Base-by-base conservation (phyloP, 139 green algal species). In the Bryopsis sp. region DNA sequence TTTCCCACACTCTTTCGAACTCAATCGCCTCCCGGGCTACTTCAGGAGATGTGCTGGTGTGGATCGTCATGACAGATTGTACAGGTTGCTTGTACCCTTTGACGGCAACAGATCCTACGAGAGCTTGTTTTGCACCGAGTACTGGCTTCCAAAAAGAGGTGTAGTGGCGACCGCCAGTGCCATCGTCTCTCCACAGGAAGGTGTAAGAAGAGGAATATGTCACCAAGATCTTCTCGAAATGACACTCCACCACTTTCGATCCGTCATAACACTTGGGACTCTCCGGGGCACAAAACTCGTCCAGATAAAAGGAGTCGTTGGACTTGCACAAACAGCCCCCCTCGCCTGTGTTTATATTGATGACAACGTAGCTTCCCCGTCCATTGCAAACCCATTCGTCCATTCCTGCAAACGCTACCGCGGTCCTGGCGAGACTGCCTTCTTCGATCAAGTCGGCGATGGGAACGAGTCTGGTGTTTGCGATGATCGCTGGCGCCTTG, bases 381-480 rank as follows among this genome's bases (percentile, higher is more conserved):
- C 48, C 48, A 61, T 61, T 61, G 48, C 48, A 61, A 28, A 36
- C 29, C 48, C 8, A 61, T 15, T 15, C 22, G 48, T 61, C 48
- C 48, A 61, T 8, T 22, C 29, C 33, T 28, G 48, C 48, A 31
- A 61, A 61, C 48, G 29, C 48, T 8, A 61, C 5, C 11, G 48
- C 48, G 8, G 48, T 26, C 33, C 48, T 61, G 29, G 48, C 48
- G 22, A 61, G 33, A 7, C 24, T 33, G n/a, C n/a, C n/a, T n/a
- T n/a, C n/a, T n/a, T n/a, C n/a, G n/a, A n/a, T n/a, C n/a, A n/a
- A n/a, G n/a, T n/a, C n/a, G 11, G 48, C 29, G 29, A 61, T 22
- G 29, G 24, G 29, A 8, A 7, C 11, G 22, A 61, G 29, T 28
- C 8, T 61, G 5, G 48, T 36, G 19, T 61, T 31, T 26, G 29